A percentile compares a stretch with the other conserved stretches of the same genome.
phyloP scores from a whole-genome alignment of 345 rosid species.

The Noccaea caerulescens region DNA sequence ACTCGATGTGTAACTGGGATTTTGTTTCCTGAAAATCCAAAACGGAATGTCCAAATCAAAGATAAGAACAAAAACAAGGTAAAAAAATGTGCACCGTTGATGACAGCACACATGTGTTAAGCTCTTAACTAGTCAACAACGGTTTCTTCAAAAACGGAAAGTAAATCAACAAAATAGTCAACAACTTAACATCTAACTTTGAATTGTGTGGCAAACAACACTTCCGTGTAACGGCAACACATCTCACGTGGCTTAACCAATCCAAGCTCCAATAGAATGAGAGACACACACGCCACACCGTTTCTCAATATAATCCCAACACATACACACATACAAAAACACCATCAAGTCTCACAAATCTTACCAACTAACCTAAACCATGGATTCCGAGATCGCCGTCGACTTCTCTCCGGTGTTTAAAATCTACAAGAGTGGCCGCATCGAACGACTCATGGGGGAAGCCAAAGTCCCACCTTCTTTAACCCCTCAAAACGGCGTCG shows the following conservation, averaged over 20 bases:
- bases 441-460: slow-evolving; percentile 52
- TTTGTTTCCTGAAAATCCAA: neutral
- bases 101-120: neutral
- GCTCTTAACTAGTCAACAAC: slow-evolving; percentile 18
- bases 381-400: slow-evolving; percentile 44
- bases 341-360: neutral
- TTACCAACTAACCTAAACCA: slow-evolving; percentile 6
- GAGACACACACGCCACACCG: neutral
- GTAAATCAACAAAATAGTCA: neutral
- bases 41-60: neutral
- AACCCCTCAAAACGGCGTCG: slow-evolving; percentile 41
- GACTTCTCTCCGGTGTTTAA: slow-evolving; percentile 46
- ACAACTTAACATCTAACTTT: slow-evolving; percentile 6
- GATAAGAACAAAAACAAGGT: neutral
- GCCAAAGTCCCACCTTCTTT: slow-evolving; percentile 48
- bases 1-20: no score
- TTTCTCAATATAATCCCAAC: slow-evolving; percentile 6
- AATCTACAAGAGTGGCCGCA: slow-evolving; percentile 55
- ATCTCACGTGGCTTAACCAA: slow-evolving; percentile 35
- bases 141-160: no score
- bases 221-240: slow-evolving; percentile 20
- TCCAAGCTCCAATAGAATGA: neutral
- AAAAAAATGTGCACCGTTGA: neutral
- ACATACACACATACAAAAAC: neutral
- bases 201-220: slow-evolving; percentile 8